Evolutionary conservation across 2,329 filamentous ascomycete species (phyloP), one percentile per base, ranked within the genome.

Genomic region (Fonsecaea nubica): DNA sequence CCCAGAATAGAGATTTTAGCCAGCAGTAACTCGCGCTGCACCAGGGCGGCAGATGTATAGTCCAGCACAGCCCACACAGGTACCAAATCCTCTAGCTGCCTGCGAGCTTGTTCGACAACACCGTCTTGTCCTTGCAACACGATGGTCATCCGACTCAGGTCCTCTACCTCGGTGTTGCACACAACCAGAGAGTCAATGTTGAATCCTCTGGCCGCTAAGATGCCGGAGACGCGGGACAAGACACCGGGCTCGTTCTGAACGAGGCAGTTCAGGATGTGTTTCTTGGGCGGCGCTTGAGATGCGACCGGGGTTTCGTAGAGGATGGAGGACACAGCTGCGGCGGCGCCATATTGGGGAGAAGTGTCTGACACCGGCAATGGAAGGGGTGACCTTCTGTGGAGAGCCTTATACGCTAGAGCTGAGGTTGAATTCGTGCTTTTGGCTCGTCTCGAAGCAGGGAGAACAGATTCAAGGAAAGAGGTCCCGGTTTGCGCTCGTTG

Each of bases 221-320:
- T 98, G 63, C 95, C 95, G 0, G 95, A 98, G 9, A 99, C 92
- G 67, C 95, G 93, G 60, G 94, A 98, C 65, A 99, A 85, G 64
- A 99, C 95, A 82, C 95, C 95, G 12, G 95, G 95, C 84, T 99
- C 95, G 82, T 99, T 99, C 81, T 99, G 95, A 68, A 99, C 95
- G 69, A 99, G 87, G 79, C 95, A 99, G 83, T 99, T 99, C 80
- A 99, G 89, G 77, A 99, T 88, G 81, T 99, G 95, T 62, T 93
- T 90, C 83, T 97, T 98, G 53, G 92, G 90, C 8, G 95, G 94
- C 30, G 89, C 89, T 74, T 85, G 85, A 13, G 92, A 93, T 7
- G 93, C 92, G 18, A 91, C 85, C 5, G 95, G 95, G 2, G 93
- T 98, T 85, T 99, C 95, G 85, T 99, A 99, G 80, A 99, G 91